These are phyloP conservation scores for Leccinum subspadiceum DNA, from an alignment of 1,284 basidiomycete genomes.

Conservation along the genomic window DNA sequence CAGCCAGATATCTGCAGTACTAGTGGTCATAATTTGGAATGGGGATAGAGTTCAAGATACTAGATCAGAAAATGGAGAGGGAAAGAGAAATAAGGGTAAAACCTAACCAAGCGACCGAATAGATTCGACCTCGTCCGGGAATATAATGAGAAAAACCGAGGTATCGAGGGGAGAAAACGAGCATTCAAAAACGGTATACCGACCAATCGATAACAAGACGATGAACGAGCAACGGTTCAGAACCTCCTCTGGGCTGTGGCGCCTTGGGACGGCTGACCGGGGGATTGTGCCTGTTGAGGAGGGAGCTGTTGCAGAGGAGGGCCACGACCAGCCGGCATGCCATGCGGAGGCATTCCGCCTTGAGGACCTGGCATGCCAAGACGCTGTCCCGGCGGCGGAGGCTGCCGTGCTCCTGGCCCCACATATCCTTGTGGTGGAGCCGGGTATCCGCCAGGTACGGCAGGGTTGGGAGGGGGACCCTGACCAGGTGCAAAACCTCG, in stretches of 20 bases:
- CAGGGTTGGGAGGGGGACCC: constrained; percentile 35
- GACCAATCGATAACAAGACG: constrained; percentile 12
- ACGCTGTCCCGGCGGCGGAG: constrained; percentile 30
- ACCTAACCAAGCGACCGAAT: constrained; percentile 17
- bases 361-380: constrained; percentile 26
- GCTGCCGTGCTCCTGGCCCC: constrained; percentile 36
- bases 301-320: constrained; percentile 37
- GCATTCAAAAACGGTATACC: constrained; percentile 17
- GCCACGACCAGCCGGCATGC: constrained; percentile 32
- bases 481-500: constrained; percentile 30
- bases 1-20: constrained; percentile 14
- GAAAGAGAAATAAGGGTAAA: not conserved
- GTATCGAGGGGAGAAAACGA: constrained; percentile 12
- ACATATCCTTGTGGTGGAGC: constrained; percentile 35
- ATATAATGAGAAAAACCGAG: constrained; percentile 2
- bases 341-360: constrained; percentile 21
- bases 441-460: constrained; percentile 34
- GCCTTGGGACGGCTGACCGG: constrained; percentile 27
- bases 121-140: constrained; percentile 12
- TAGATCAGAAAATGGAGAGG: constrained; percentile 5
- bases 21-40: constrained; percentile 10
- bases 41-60: constrained; percentile 8
- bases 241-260: constrained; percentile 23
- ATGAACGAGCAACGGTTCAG: constrained; percentile 14
- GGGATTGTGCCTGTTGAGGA: constrained; percentile 31